These are phyloP conservation scores for Aspergillus sp. DNA, from an alignment of 2,329 filamentous ascomycete genomes.

Conservation along the genomic window DNA sequence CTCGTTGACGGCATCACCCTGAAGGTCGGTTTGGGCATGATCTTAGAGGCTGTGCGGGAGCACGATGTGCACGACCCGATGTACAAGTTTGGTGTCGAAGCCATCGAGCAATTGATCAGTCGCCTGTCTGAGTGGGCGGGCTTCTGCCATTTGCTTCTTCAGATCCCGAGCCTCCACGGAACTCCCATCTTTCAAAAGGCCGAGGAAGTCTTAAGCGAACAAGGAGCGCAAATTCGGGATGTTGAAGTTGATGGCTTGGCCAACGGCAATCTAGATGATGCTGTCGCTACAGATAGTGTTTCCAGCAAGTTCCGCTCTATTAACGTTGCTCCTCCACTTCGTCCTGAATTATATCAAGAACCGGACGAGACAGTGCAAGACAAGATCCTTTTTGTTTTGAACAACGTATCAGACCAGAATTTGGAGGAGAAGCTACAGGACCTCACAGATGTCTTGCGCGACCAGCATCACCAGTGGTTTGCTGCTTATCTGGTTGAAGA, in stretches of 20 bases:
- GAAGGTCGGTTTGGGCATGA: conserved; percentile 93
- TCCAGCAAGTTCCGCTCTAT: conserved; percentile 69
- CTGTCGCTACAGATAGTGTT: conserved; percentile 50
- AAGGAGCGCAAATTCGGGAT: conserved; percentile 52
- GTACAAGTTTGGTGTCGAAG: conserved; percentile 97
- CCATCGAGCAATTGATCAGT: conserved; percentile 76
- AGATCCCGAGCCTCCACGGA: conserved; percentile 71
- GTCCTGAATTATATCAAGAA: conserved; percentile 63
- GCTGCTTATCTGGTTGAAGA: conserved; percentile 91
- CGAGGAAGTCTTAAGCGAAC: conserved; percentile 66
- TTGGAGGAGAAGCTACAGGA: conserved; percentile 76
- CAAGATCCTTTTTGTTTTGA: conserved; percentile 89
- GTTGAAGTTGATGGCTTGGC: conserved; percentile 41
- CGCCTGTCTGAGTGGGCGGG: conserved; percentile 91
- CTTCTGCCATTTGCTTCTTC: conserved; percentile 76
- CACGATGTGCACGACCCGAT: conserved; percentile 76
- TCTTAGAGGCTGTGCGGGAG: conserved; percentile 88
- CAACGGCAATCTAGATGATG: conserved; percentile 64
- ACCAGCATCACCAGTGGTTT: conserved; percentile 90
- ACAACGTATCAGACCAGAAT: conserved; percentile 90
- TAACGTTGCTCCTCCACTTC: conserved; percentile 61
- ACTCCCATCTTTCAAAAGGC: conserved; percentile 80
- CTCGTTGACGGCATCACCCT: conserved; percentile 83
- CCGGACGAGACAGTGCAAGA: conserved; percentile 80
- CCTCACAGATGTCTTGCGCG: conserved; percentile 67